Conservation (phyloP, 2,329 filamentous ascomycete species). For the Beauveria medogensis region DNA sequence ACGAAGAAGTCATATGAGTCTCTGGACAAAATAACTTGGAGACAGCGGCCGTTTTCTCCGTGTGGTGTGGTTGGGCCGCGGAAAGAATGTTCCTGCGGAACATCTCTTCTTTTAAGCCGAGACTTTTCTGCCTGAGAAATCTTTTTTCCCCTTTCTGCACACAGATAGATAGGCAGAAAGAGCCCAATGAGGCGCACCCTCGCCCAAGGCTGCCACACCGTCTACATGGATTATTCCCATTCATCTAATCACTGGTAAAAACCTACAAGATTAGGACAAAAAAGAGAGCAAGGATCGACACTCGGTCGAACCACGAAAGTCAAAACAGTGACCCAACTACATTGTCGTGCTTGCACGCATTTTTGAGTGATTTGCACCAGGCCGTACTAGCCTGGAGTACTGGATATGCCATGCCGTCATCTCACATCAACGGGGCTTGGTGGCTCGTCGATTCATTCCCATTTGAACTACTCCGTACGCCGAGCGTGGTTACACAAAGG, state of each 20-base stretch:
- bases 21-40: neutral
- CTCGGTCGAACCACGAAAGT: neutral
- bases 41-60: neutral
- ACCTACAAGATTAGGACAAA: neutral
- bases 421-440: neutral
- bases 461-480: neutral
- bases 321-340: neutral
- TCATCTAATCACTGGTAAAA: too few species aligned
- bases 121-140: neutral
- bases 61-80: constrained; percentile 2
- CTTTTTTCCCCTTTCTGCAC: too few species aligned
- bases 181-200: neutral
- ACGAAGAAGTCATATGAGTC: neutral
- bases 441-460: neutral
- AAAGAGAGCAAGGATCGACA: neutral
- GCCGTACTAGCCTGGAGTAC: neutral
- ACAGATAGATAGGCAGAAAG: neutral
- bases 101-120: neutral
- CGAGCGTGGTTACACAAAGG: neutral
- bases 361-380: neutral
- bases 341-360: neutral
- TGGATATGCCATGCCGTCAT: neutral
- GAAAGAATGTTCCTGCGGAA: neutral
- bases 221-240: too few species aligned
- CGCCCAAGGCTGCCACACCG: too few species aligned